A percentile compares a stretch with the other conserved stretches of the same genome.
These are phyloP conservation scores for Phaeosphaeriaceae sp. DNA, from an alignment of 2,329 filamentous ascomycete species.

Conservation along the genomic window DNA sequence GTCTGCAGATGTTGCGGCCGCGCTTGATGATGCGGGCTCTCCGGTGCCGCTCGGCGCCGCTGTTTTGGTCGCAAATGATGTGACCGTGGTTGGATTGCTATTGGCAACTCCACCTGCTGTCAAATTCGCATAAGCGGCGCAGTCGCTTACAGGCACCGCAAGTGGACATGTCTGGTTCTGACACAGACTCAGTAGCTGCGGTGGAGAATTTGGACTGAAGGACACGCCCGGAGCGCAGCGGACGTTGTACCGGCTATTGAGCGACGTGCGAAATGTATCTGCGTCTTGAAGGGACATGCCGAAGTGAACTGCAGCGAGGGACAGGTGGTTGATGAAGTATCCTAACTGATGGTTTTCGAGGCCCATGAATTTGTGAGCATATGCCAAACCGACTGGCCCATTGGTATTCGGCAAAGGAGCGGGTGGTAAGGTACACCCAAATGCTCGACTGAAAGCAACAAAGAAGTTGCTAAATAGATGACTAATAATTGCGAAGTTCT, in stretches of 20 bases:
- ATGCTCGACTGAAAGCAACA: constrained; percentile 3
- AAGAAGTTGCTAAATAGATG: constrained; percentile 6
- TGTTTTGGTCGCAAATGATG: not conserved
- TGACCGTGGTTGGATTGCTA: constrained; percentile 4
- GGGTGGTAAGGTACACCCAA: constrained; percentile 3
- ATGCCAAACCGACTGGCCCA: constrained; percentile 1
- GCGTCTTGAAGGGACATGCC: constrained; percentile 2
- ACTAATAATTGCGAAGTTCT: not conserved
- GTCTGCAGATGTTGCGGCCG: not conserved
- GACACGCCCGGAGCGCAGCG: constrained; percentile 3
- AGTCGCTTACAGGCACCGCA: constrained; percentile 2
- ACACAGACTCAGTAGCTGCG: constrained; percentile 3
- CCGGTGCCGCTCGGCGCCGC: not conserved
- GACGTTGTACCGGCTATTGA: constrained; percentile 2
- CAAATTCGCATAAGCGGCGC: constrained; percentile 3
- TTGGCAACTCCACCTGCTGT: not conserved
- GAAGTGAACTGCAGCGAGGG: constrained; percentile 1
- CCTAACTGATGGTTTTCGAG: constrained; percentile 5
- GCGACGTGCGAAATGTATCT: constrained; percentile 1
- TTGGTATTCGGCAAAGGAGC: constrained; percentile 1
- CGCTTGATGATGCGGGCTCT: not conserved
- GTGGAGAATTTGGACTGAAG: not conserved
- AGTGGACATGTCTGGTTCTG: constrained; percentile 5
- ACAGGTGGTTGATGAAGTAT: constrained; percentile 6
- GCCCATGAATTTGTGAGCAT: constrained; percentile 6